Evolutionary conservation across 192 early-diverging fungal species (phyloP), one percentile per base, ranked within the genome.

Genomic region (Coemansia sp.): DNA sequence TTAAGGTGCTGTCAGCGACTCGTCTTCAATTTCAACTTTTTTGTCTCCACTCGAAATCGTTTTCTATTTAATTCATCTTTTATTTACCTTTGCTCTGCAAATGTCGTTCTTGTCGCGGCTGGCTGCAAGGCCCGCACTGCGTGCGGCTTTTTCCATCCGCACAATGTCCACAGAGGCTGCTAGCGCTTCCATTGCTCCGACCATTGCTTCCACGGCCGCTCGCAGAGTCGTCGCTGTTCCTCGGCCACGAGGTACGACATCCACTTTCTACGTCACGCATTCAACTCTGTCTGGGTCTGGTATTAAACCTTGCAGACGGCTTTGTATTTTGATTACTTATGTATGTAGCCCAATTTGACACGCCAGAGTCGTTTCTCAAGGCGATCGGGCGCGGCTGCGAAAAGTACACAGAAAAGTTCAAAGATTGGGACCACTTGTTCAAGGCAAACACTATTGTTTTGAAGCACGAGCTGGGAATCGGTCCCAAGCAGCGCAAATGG

Each of bases 381-480:
- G 58, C 75, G 7, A 79, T 79, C 25, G 77, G 77, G 9, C 70
- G 77, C 14, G 70, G 67, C 1, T 79, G 77, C 63, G 77, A 79
- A 43, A 74, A 79, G 69, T 67, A 55, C 55, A 33, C 59, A n/a
- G 56, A 65, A 13, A 74, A 79, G 39, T 74, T 79, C 37, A 53
- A 39, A 42, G 59, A 62, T 45, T 88, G 86, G 86, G 79, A 85
- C 11, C 77, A 82, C 21, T 49, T 88, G 43, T 88, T 88, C 50
- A 74, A 65, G 14, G 75, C 74, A 30, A 49, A 66, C 29, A 63
- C 80, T 9, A 17, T 19, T 3, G 71, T 58, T 27, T 82, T 88
- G 86, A 85, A 81, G 62, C 35, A 52, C 8, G 71, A 79, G 15
- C 48, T 86, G 80, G 79, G 72, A 0, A 72, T 88, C 8, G 58